Evolutionary conservation across 2,329 filamentous ascomycete species (phyloP).

Genomic region (Penicillium polonicum): DNA sequence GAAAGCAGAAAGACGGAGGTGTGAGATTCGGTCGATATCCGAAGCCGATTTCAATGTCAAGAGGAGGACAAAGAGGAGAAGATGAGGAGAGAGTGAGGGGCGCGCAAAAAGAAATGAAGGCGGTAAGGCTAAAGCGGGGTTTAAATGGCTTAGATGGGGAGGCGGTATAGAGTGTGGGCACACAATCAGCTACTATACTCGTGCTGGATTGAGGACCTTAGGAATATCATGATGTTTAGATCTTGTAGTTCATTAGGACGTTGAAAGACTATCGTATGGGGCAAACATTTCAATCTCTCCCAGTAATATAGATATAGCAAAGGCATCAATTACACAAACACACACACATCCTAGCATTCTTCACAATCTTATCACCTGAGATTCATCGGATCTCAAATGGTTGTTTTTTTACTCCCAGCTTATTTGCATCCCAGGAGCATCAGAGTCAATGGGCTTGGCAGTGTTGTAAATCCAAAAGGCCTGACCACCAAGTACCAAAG

Average conservation of each 20-base stretch:
- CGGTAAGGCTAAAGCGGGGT: slow-evolving; percentile 17
- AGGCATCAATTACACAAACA: neutral
- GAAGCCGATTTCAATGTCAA: neutral
- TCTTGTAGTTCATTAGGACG: neutral
- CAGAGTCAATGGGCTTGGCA: slow-evolving; percentile 4
- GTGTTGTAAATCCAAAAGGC: slow-evolving; percentile 42
- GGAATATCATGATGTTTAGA: neutral
- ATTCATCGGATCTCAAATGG: neutral
- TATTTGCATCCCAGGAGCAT: slow-evolving; percentile 1
- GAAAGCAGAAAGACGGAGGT: neutral
- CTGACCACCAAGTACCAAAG: slow-evolving; percentile 54
- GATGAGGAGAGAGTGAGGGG: slow-evolving; percentile 11
- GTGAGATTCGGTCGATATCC: neutral
- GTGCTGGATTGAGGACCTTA: neutral
- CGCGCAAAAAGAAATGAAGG: slow-evolving; percentile 19
- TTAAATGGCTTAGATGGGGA: neutral
- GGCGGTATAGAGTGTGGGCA: neutral
- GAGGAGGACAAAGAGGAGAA: neutral
- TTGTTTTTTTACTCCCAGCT: neutral
- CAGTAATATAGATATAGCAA: neutral
- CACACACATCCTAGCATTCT: neutral
- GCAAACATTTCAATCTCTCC: neutral
- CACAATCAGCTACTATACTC: neutral
- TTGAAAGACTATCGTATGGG: neutral
- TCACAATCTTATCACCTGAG: neutral